Evolutionary conservation across 768 basidiomycete genomes (phyloP), one percentile per base, ranked within the genome.

Genomic region (Termitomyces sp.): DNA sequence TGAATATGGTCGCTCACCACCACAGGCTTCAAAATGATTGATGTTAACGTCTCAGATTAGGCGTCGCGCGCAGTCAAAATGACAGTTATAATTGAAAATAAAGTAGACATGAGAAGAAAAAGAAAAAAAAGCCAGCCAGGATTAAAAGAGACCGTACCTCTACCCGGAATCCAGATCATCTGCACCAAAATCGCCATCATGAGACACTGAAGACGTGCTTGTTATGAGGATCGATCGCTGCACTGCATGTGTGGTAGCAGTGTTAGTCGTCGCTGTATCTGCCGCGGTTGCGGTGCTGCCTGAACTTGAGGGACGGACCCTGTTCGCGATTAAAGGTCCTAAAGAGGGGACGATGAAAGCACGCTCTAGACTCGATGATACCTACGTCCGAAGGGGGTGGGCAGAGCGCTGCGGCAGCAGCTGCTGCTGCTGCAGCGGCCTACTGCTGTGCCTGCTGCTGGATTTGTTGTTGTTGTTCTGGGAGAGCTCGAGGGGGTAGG

Each of bases 301-400:
- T n/a, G n/a, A n/a, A n/a, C n/a, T n/a, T n/a, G 21, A 19, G 43
- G 5, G 46, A 42, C 1, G 35, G 41, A 0, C 42, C 55, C 0
- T 49, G 43, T 5, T 64, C 68, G 8, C 66, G 65, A 15, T 5
- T 10, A 41, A 37, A 2, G 42, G 26, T 9, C 19, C 70, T 70
- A 68, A 87, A 87, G 5, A 87, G 74, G 2, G 84, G 69, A 22
- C 83, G 74, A 55, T 82, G 84, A 64, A 87, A 87, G 45, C 85
- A 81, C 9, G 81, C 81, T 19, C 85, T 82, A 60, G 87, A 83
- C 51, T 87, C 84, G 61, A 73, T 79, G 15, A 66, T 64, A 14
- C 67, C 43, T 2, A 60, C 53, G 50, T 69, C 71, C 9, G 64
- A 32, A 5, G 37, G 37, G 9, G 28, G 45, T 8, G 46, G 46